A percentile compares a stretch with the other conserved stretches of the same genome.
These are phyloP conservation scores for Tulasnella sp. DNA, from an alignment of 768 basidiomycete genomes.

Conservation along the genomic window DNA sequence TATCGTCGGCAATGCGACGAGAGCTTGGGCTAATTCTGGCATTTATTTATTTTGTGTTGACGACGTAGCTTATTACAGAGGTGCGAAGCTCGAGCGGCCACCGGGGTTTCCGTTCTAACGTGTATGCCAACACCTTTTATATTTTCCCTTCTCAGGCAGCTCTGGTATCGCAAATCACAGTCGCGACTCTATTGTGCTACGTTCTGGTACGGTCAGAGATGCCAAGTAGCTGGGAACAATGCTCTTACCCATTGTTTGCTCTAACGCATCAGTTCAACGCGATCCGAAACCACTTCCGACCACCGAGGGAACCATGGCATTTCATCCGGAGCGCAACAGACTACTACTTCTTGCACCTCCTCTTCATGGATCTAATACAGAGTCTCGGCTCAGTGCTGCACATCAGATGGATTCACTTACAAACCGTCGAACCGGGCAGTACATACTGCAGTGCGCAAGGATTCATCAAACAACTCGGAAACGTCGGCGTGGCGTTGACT, in stretches of 20 bases:
- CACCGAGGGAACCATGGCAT: neutral
- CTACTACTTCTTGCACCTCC: conserved; percentile 35
- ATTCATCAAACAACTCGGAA: conserved; percentile 25
- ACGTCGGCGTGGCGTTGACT: neutral
- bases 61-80: neutral
- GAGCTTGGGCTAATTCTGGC: neutral
- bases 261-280: neutral
- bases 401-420: conserved; percentile 38
- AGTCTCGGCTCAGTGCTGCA: conserved; percentile 40
- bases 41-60: neutral
- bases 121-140: neutral
- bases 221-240: too few species aligned
- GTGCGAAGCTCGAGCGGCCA: neutral
- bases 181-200: neutral
- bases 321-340: conserved; percentile 31
- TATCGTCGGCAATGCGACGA: neutral
- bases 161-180: neutral
- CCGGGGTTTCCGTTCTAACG: neutral
- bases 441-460: conserved; percentile 40
- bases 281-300: neutral
- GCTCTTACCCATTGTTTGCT: too few species aligned
- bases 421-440: conserved; percentile 34
- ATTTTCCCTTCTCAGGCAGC: neutral
- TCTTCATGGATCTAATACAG: conserved; percentile 35
- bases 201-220: neutral